phyloP scores from a whole-genome alignment of 169 alveolate genomes.

The Eimeria necatrix region DNA sequence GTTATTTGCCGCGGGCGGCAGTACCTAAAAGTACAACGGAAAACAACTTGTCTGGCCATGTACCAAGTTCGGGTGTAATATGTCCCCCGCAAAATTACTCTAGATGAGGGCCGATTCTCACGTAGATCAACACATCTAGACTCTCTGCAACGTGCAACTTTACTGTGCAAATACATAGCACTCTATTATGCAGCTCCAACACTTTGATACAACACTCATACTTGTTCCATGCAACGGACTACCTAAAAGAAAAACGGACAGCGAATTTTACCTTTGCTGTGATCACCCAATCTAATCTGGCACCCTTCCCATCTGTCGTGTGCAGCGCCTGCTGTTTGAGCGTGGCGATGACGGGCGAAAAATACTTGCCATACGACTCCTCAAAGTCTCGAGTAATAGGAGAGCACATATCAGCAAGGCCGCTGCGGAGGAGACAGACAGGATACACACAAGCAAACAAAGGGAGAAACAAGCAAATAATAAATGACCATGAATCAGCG shows the following conservation, averaged over 20 bases:
- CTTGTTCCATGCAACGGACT: no score
- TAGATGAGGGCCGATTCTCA: no score
- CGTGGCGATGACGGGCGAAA: constrained; percentile 55
- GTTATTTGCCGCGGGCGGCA: constrained; percentile 35
- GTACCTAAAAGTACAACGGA: neutral
- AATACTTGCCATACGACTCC: constrained; percentile 40
- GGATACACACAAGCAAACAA: neutral
- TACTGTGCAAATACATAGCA: no score
- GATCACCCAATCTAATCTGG: constrained; percentile 80
- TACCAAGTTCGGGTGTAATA: no score
- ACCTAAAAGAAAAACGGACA: no score
- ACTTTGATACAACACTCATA: no score
- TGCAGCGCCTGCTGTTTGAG: constrained; percentile 82
- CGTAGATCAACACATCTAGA: no score
- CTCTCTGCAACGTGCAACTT: no score
- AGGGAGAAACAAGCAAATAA: no score
- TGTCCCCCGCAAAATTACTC: no score
- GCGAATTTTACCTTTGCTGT: constrained; percentile 76
- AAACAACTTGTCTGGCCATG: neutral
- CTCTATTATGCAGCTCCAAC: no score
- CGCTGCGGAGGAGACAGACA: constrained; percentile 31
- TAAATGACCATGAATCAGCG: no score
- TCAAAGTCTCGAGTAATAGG: constrained; percentile 56
- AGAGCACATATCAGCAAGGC: constrained; percentile 68
- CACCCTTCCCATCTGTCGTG: constrained; percentile 49